Base-by-base conservation (phyloP, 169 alveolate genomes). In the Cryptosporidium parvum region DNA sequence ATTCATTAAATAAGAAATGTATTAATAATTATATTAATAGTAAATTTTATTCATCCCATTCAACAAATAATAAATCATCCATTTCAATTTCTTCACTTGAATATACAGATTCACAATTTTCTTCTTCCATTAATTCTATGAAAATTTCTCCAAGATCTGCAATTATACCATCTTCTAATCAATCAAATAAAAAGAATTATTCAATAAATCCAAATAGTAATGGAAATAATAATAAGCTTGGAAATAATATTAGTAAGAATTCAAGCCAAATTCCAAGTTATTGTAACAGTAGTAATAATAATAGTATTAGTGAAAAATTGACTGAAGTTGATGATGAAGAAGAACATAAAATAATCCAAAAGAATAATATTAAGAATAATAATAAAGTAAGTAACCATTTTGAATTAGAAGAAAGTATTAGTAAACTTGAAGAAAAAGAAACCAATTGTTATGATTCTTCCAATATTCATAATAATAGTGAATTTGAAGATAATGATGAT, bases 51-150 rank as follows among this genome's bases (percentile, higher is more conserved):
- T 14, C 56, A n/a, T 23, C 35, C 18, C 37, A 56, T 56, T 56
- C 67, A 8, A 2, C 67, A 10, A 70, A 51, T 48, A 48, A 59
- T n/a, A 73, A 73, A 16, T 56, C 72, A 9, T 56, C 86, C 14
- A 10, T 73, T 35, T 52, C 86, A 18, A 33, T 73, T 10, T 73
- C 86, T n/a, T 73, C 86, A 14, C 52, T 73, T 26, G 86, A 73
- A 33, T 56, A 73, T 33, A 73, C 86, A n/a, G 86, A 73, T 51
- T 73, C 86, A 6, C 86, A 73, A 8, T 73, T 73, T 52, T 73
- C 86, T 18, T 73, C 86, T 6, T 73, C 86, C 14, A 73, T 73
- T 33, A 73, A 73, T 58, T 73, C 86, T 4, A 73, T 73, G 70
- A 73, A 73, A 53, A 42, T 52, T 9, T 73, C 86, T 10, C 86